Conservation (phyloP, 148 eudicot species). For the Amaranthus cruentus region DNA sequence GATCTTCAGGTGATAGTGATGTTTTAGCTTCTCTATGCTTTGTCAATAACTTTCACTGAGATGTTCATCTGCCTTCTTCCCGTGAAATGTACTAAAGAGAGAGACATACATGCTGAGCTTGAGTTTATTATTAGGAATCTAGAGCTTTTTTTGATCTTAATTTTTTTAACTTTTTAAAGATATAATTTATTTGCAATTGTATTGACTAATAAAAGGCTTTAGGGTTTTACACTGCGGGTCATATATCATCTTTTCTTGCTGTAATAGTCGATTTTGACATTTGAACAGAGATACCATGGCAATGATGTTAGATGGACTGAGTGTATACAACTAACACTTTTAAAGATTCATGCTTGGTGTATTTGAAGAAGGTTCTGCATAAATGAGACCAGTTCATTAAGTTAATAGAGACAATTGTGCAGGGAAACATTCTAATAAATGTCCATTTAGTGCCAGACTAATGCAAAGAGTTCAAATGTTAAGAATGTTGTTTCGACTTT, state of each 20-base stretch:
- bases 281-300: not conserved
- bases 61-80: slow-evolving; percentile 6
- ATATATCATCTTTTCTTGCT: not conserved
- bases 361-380: not conserved
- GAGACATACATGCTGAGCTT: not conserved
- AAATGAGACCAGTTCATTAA: not conserved
- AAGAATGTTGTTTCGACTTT: too few species aligned
- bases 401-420: not conserved
- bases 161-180: not conserved
- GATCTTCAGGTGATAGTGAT: slow-evolving; percentile 76
- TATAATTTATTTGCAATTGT: not conserved
- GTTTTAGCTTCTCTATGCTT: not conserved
- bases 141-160: not conserved
- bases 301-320: not conserved
- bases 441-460: not conserved
- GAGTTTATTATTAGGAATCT: not conserved
- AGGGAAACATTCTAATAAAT: not conserved
- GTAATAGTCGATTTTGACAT: not conserved
- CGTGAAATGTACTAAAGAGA: not conserved
- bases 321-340: not conserved
- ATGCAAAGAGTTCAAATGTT: too few species aligned
- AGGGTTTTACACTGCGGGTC: slow-evolving; percentile 5
- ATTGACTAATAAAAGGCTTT: not conserved
- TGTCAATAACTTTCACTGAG: not conserved
- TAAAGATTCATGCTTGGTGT: not conserved